A percentile compares a stretch with the other conserved stretches of the same genome.
Conservation (phyloP, 2,329 filamentous ascomycete genomes). For the Ophiostoma sp. region DNA sequence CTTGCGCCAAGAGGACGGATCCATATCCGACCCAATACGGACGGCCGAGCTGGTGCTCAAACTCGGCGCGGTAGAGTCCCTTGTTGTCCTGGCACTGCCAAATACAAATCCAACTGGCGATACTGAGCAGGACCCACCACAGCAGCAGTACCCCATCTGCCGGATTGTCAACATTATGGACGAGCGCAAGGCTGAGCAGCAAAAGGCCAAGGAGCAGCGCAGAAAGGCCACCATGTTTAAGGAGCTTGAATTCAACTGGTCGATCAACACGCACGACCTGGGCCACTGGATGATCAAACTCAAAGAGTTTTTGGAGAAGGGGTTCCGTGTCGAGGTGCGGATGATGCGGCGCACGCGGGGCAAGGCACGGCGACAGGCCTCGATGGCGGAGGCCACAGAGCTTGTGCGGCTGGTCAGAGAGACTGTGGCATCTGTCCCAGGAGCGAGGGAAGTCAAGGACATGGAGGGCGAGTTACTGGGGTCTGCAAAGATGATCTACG, state of each 20-base stretch:
- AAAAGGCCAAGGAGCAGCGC: slow-evolving; percentile 40
- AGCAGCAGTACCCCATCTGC: slow-evolving; percentile 55
- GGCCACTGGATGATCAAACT: slow-evolving; percentile 64
- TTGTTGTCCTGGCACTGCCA: slow-evolving; percentile 38
- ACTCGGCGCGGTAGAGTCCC: slow-evolving; percentile 36
- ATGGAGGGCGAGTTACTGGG: slow-evolving; percentile 42
- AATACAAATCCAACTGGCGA: background rate
- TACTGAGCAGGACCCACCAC: slow-evolving; percentile 20
- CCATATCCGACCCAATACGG: slow-evolving; percentile 37
- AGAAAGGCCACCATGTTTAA: slow-evolving; percentile 50
- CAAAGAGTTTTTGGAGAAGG: slow-evolving; percentile 64
- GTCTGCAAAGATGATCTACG: slow-evolving; percentile 37
- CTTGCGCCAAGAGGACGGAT: slow-evolving; percentile 35
- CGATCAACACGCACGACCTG: slow-evolving; percentile 71
- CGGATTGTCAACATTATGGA: slow-evolving; percentile 59
- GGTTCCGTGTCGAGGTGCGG: slow-evolving; percentile 67
- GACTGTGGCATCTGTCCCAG: slow-evolving; percentile 32
- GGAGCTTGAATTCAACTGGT: slow-evolving; percentile 86
- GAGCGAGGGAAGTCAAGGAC: slow-evolving; percentile 39
- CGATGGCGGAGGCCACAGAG: slow-evolving; percentile 53
- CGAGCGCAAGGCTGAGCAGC: slow-evolving; percentile 41
- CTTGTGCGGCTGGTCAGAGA: slow-evolving; percentile 46
- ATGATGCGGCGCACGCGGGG: slow-evolving; percentile 62
- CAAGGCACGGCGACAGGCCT: slow-evolving; percentile 54
- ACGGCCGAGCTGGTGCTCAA: slow-evolving; percentile 40